phyloP scores from a whole-genome alignment of 2,329 filamentous ascomycete genomes.

The Apiospora koreana region DNA sequence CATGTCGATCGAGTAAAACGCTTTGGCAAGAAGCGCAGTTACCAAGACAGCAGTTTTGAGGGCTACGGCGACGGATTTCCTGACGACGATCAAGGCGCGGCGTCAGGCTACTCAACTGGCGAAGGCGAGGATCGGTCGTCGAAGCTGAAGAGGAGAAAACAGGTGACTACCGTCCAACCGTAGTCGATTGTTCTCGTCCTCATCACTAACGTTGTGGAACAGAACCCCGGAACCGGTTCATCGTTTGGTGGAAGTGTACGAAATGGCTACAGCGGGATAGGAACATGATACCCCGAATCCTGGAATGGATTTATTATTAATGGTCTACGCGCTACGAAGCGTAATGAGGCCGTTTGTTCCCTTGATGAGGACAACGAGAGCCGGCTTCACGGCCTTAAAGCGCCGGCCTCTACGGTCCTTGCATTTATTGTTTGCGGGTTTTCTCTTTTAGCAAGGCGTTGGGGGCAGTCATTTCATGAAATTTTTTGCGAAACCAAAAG shows the following conservation, averaged over 20 bases:
- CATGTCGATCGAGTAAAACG: slow-evolving; percentile 62
- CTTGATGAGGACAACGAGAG: neutral
- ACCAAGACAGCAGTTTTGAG: slow-evolving; percentile 73
- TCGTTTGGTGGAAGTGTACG: slow-evolving; percentile 45
- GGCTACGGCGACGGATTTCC: slow-evolving; percentile 73
- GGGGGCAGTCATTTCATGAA: slow-evolving; percentile 14
- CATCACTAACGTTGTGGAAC: slow-evolving; percentile 41
- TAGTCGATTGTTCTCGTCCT: slow-evolving; percentile 26
- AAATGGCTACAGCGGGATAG: slow-evolving; percentile 58
- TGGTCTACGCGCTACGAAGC: slow-evolving; percentile 3
- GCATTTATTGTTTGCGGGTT: slow-evolving; percentile 12
- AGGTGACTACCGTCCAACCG: slow-evolving; percentile 48
- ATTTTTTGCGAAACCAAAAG: slow-evolving; percentile 14
- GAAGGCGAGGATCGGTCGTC: slow-evolving; percentile 63
- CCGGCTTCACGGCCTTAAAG: slow-evolving; percentile 7
- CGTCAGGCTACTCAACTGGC: slow-evolving; percentile 69
- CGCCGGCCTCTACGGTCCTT: slow-evolving; percentile 12
- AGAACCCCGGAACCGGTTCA: slow-evolving; percentile 49
- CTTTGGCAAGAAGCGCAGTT: slow-evolving; percentile 71
- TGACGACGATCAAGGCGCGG: slow-evolving; percentile 63
- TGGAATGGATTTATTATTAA: slow-evolving; percentile 24
- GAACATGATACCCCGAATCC: slow-evolving; percentile 49
- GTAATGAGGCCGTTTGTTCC: slow-evolving; percentile 1
- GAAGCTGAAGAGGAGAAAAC: slow-evolving; percentile 64
- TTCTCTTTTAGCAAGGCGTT: slow-evolving; percentile 21